These are phyloP conservation scores for Eucalyptus urophylla DNA, from an alignment of 345 rosid species.

Conservation along the genomic window DNA sequence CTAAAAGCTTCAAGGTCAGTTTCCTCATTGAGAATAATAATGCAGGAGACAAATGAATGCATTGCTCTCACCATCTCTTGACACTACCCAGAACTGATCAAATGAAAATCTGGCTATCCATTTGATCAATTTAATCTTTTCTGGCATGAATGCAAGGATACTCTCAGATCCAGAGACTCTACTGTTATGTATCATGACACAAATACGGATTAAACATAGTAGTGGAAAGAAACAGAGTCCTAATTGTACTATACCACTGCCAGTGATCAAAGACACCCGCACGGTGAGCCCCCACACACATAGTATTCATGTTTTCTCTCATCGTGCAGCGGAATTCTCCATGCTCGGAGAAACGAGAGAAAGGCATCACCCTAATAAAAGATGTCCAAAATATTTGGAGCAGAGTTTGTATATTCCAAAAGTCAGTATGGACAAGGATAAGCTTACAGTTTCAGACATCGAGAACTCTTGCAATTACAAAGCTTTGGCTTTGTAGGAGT, in stretches of 20 bases:
- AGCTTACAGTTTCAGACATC: conserved; percentile 77
- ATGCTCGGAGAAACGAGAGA: not conserved
- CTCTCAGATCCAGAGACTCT: not conserved
- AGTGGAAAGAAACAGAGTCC: not conserved
- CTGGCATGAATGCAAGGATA: not conserved
- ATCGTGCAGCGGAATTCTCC: not conserved
- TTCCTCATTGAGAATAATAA: not conserved
- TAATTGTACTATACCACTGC: not conserved
- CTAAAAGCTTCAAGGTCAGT: conserved; percentile 13
- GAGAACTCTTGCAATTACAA: conserved; percentile 69
- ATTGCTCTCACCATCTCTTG: not conserved
- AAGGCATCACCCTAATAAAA: not conserved
- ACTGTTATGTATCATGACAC: not conserved
- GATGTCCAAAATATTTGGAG: not conserved
- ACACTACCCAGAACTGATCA: not conserved
- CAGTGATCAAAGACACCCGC: not conserved
- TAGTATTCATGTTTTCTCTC: not conserved
- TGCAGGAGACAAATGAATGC: not conserved
- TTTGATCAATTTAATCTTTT: not conserved
- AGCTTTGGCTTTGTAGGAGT: conserved; percentile 58
- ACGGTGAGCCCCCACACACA: not conserved
- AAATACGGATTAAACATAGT: not conserved
- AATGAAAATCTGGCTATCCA: not conserved
- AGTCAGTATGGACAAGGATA: not conserved
- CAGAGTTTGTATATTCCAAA: not conserved